phyloP scores from a whole-genome alignment of 2,329 filamentous ascomycete genomes.

The Coleophoma crateriformis region DNA sequence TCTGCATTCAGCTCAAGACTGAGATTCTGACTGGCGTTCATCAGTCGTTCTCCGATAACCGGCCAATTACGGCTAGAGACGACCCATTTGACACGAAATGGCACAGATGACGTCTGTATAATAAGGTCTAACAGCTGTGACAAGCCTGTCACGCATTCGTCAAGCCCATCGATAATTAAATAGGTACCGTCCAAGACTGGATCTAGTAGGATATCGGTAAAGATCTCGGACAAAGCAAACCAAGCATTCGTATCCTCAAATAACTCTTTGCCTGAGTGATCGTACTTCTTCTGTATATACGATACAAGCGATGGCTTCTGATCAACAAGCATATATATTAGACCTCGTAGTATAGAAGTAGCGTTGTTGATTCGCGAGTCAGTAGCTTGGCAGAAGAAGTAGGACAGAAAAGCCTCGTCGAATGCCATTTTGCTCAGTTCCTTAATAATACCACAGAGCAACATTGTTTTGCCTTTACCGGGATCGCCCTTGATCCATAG shows the following conservation, averaged over 20 bases:
- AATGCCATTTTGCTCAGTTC: no score
- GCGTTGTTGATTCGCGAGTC: slow-evolving; percentile 31
- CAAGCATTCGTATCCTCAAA: slow-evolving; percentile 37
- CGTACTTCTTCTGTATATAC: slow-evolving; percentile 30
- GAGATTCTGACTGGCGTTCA: no score
- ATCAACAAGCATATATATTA: slow-evolving; percentile 33
- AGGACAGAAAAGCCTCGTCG: no score
- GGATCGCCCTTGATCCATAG: slow-evolving; percentile 27
- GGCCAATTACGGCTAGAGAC: slow-evolving; percentile 8
- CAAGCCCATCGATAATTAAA: slow-evolving; percentile 40
- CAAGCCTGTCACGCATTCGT: slow-evolving; percentile 32
- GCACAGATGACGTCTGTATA: slow-evolving; percentile 10
- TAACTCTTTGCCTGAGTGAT: slow-evolving; percentile 24
- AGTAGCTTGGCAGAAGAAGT: slow-evolving; percentile 37
- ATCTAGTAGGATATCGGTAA: slow-evolving; percentile 34
- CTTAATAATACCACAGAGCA: no score
- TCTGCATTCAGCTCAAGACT: no score
- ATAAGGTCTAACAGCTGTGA: slow-evolving; percentile 31
- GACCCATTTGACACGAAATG: slow-evolving; percentile 32
- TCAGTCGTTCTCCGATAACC: no score
- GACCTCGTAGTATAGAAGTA: slow-evolving; percentile 32
- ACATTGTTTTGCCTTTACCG: slow-evolving; percentile 6
- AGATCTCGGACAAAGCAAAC: slow-evolving; percentile 29
- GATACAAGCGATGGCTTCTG: slow-evolving; percentile 27
- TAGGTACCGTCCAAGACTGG: slow-evolving; percentile 17